Evolutionary conservation across 768 basidiomycete species (phyloP).

Genomic region (Suillus subluteus): DNA sequence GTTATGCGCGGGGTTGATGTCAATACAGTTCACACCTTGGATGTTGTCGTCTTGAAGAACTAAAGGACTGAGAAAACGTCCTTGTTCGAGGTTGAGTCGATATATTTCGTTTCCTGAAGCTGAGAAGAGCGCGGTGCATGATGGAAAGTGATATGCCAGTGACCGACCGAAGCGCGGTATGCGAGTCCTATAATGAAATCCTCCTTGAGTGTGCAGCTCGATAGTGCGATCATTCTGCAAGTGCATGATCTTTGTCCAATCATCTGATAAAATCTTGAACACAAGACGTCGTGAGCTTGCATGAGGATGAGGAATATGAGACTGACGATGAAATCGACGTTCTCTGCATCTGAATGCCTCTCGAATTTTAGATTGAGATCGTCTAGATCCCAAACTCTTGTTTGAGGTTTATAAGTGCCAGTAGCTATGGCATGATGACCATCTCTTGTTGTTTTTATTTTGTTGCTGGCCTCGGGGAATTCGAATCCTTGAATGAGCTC

Average conservation of each 20-base stretch:
- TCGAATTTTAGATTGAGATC: constrained; percentile 94
- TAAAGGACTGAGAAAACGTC: constrained; percentile 87
- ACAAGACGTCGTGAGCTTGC: not conserved
- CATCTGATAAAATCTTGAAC: constrained; percentile 86
- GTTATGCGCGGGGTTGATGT: constrained; percentile 93
- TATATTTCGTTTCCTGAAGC: constrained; percentile 89
- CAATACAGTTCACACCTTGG: constrained; percentile 85
- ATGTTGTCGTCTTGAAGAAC: constrained; percentile 63
- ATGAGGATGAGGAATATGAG: not conserved
- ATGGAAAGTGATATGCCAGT: constrained; percentile 91
- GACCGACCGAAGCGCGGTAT: constrained; percentile 94
- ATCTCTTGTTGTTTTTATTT: constrained; percentile 87
- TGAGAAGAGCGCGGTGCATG: constrained; percentile 86
- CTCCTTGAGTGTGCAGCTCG: constrained; percentile 92
- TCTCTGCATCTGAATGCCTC: constrained; percentile 94
- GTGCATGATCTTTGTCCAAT: constrained; percentile 99
- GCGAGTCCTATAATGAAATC: constrained; percentile 89
- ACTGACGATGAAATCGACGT: constrained; percentile 94
- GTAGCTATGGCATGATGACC: constrained; percentile 93
- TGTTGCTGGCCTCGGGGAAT: constrained; percentile 95
- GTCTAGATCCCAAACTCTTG: constrained; percentile 93
- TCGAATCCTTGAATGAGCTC: constrained; percentile 96
- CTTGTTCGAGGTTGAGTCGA: constrained; percentile 94
- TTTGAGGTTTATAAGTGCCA: constrained; percentile 97
- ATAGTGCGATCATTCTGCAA: constrained; percentile 95